These are phyloP conservation scores for Mycoemilia scoparia DNA, from an alignment of 192 early-diverging fungal species.

Conservation along the genomic window DNA sequence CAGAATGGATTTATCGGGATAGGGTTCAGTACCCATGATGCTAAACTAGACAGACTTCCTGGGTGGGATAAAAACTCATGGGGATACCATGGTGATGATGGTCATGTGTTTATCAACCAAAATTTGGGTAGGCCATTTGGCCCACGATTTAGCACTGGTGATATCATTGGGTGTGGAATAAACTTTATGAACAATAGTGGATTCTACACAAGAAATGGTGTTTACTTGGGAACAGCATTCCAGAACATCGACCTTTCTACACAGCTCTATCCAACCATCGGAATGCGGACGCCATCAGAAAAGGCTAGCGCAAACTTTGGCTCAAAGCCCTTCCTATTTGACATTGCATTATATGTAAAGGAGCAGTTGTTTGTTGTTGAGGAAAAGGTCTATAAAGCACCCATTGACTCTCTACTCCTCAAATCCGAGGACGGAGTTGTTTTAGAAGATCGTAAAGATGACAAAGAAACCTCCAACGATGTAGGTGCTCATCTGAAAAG, in stretches of 20 bases:
- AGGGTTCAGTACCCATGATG: slow-evolving; percentile 48
- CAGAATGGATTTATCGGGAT: slow-evolving; percentile 81
- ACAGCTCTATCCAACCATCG: slow-evolving; percentile 37
- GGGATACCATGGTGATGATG: slow-evolving; percentile 97
- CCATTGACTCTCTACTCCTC: slow-evolving; percentile 5
- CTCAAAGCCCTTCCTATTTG: slow-evolving; percentile 34
- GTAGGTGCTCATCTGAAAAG: no score
- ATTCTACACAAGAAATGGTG: slow-evolving; percentile 90
- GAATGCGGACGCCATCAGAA: slow-evolving; percentile 39
- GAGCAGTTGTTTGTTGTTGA: slow-evolving; percentile 10
- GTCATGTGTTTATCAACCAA: slow-evolving; percentile 56
- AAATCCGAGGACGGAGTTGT: background rate
- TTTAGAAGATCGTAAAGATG: no score
- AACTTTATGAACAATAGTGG: slow-evolving; percentile 58
- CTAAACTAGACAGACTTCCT: slow-evolving; percentile 50
- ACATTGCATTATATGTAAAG: slow-evolving; percentile 27
- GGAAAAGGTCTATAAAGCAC: background rate
- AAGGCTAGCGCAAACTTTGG: slow-evolving; percentile 43
- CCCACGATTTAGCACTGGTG: slow-evolving; percentile 78
- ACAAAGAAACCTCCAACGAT: no score
- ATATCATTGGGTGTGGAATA: slow-evolving; percentile 82
- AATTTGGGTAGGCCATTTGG: slow-evolving; percentile 68
- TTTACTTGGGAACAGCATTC: slow-evolving; percentile 41
- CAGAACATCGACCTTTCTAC: slow-evolving; percentile 12
- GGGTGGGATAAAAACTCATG: slow-evolving; percentile 83